Conservation (phyloP, 352 stramenopile genomes). For the Thalassiosira allenii region DNA sequence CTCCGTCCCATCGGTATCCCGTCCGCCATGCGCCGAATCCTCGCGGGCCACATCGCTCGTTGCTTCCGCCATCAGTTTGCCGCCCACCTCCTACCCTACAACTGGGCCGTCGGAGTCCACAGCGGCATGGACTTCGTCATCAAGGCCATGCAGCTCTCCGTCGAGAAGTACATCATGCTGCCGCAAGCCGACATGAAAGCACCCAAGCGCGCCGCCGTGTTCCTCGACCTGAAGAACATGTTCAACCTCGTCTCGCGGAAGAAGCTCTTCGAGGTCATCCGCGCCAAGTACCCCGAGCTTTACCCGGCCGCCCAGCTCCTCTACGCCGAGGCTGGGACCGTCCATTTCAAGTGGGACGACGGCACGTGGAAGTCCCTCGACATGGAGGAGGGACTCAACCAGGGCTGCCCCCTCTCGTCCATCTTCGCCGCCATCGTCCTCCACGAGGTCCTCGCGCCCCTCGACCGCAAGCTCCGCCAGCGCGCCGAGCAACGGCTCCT, state of each 20-base stretch:
- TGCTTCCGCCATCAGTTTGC: background rate
- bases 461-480: background rate
- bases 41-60: background rate
- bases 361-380: background rate
- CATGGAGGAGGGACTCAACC: slow-evolving; percentile 33
- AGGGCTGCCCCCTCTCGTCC: slow-evolving; percentile 41
- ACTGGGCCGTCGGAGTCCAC: slow-evolving; percentile 26
- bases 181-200: background rate
- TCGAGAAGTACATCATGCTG: slow-evolving; percentile 30
- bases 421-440: slow-evolving; percentile 17
- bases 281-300: slow-evolving; percentile 11
- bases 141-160: slow-evolving; percentile 9
- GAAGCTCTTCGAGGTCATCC: slow-evolving; percentile 8
- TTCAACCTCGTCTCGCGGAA: slow-evolving; percentile 39
- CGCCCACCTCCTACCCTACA: slow-evolving; percentile 20
- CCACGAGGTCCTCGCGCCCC: slow-evolving; percentile 5
- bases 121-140: slow-evolving; percentile 39
- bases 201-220: slow-evolving; percentile 3
- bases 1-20: slow-evolving; percentile 25
- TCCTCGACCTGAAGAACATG: slow-evolving; percentile 40
- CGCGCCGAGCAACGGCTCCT: background rate
- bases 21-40: slow-evolving; percentile 23
- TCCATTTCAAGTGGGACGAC: slow-evolving; percentile 24
- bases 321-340: background rate
- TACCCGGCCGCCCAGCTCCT: background rate